A percentile compares a stretch with the other conserved stretches of the same genome.
Conservation (phyloP, 805 yeast species). For the Candida oleophila region DNA sequence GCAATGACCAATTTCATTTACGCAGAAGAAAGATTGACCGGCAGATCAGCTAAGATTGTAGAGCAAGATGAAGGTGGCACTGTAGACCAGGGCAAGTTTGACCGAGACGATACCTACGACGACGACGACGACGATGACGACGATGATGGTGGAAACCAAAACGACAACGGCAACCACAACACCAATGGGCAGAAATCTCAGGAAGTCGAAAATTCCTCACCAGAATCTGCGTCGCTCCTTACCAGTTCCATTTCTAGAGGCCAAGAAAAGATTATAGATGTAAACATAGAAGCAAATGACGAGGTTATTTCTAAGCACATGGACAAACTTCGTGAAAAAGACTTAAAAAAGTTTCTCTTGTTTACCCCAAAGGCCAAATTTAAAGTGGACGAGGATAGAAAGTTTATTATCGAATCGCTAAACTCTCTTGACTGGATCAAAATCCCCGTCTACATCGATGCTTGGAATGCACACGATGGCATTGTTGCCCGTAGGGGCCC, state of each 20-base stretch:
- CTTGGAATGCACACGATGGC: slow-evolving; percentile 82
- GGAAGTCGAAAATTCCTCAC: slow-evolving; percentile 2
- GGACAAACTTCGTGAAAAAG: slow-evolving; percentile 13
- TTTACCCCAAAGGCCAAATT: slow-evolving; percentile 24
- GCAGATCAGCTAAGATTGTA: slow-evolving; percentile 7
- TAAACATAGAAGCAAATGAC: slow-evolving; percentile 25
- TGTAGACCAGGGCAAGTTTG: slow-evolving; percentile 5
- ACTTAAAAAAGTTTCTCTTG: slow-evolving; percentile 24
- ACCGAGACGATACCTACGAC: slow-evolving; percentile 8
- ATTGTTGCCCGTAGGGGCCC: slow-evolving; percentile 78
- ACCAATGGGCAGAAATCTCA: no score
- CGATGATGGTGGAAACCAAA: neutral
- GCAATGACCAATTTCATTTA: slow-evolving; percentile 38
- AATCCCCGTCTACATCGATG: slow-evolving; percentile 67
- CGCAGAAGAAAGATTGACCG: slow-evolving; percentile 31
- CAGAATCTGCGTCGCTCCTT: slow-evolving; percentile 2
- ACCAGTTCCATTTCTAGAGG: slow-evolving; percentile 1
- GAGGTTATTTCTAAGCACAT: slow-evolving; percentile 14
- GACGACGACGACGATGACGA: slow-evolving; percentile 15
- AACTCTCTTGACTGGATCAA: slow-evolving; percentile 74
- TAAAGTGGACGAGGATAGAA: slow-evolving; percentile 37
- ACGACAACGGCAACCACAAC: slow-evolving; percentile 5
- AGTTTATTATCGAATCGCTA: slow-evolving; percentile 49
- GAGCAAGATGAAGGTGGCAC: slow-evolving; percentile 10
- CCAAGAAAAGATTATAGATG: slow-evolving; percentile 16